A percentile compares a stretch with the other conserved stretches of the same genome.
phyloP scores from a whole-genome alignment of 2,329 filamentous ascomycete species.

The Aaosphaeria arxii region DNA sequence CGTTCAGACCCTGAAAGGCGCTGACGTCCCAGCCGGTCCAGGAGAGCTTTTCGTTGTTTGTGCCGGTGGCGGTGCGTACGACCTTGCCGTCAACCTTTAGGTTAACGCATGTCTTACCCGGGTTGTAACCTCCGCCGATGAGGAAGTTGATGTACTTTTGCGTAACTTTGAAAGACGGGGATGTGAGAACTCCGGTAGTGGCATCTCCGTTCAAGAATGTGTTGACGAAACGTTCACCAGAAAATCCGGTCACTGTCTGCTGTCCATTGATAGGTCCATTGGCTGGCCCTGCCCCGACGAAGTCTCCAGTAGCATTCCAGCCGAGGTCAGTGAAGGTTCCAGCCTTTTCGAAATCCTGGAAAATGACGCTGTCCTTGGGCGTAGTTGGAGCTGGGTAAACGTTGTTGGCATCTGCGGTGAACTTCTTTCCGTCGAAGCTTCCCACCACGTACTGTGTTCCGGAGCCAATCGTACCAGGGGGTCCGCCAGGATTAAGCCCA shows the following conservation, averaged over 20 bases:
- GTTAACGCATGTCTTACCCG: slow-evolving; percentile 1
- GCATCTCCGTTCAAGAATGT: slow-evolving; percentile 2
- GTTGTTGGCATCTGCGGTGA: slow-evolving; percentile 1
- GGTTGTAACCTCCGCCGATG: slow-evolving; percentile 1
- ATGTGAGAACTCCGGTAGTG: slow-evolving; percentile 3
- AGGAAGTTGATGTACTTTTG: slow-evolving; percentile 4
- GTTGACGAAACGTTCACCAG: slow-evolving; percentile 1
- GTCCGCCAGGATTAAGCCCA: slow-evolving; percentile 2
- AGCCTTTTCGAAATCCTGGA: slow-evolving; percentile 1
- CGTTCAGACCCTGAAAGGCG: not conserved
- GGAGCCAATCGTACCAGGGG: slow-evolving; percentile 2
- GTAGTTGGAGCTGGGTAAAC: slow-evolving; percentile 1
- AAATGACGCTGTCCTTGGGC: slow-evolving; percentile 1
- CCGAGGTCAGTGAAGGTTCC: slow-evolving; percentile 2
- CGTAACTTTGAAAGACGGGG: slow-evolving; percentile 1
- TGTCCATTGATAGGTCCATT: slow-evolving; percentile 1
- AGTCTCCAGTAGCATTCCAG: slow-evolving; percentile 3
- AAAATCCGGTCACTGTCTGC: slow-evolving; percentile 2
- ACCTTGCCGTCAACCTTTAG: slow-evolving; percentile 1
- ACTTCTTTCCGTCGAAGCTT: slow-evolving; percentile 2
- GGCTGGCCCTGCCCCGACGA: not conserved
- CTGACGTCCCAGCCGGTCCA: slow-evolving; percentile 1
- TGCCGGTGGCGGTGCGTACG: slow-evolving; percentile 1
- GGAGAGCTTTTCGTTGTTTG: slow-evolving; percentile 2
- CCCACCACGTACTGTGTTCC: slow-evolving; percentile 3